Evolutionary conservation across 1,139 yeast species (phyloP), one percentile per base, ranked within the genome.

Genomic region (Scheffersomyces lignicola): DNA sequence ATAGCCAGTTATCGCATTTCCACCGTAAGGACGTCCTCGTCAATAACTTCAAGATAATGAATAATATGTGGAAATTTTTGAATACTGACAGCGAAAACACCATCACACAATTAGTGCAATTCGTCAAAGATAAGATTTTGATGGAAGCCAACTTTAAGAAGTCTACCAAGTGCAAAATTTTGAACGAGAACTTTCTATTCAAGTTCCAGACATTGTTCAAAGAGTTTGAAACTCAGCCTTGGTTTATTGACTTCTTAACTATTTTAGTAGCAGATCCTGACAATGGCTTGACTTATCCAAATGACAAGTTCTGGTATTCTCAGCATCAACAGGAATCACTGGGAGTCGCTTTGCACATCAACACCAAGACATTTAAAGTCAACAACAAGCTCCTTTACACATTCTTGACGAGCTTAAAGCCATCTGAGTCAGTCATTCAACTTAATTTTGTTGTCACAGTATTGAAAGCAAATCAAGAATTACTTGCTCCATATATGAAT

Each of bases 361-460:
- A 77, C 44, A 72, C 70, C 33, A 69, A 64, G 34, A 59, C 62
- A 4, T 83, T 80, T 59, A 75, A 65, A 44, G 65, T 83, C 23
- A 72, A 80, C 48, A 90, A 90, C 55, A 82, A 82, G 49, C 65
- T 83, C 24, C 58, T 89, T 3, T 80, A 79, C 48, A 73, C 81
- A 2, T 59, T 88, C 7, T 53, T 88, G 16, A 78, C 80, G 7
- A 65, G 72, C 17, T 65, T 90, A 44, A 87, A 85, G 50, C 95
- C 97, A 0, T 83, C 92, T 87, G 90, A 85, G 43, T 82, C 84
- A 42, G 71, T 71, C 12, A 46, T 62, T 22, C 95, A 88, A 47
- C 65, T 82, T 38, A 72, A 73, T 24, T 66, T 84, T 18, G 74
- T 74, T 1, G 51, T 78, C 7, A 55, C 62, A n/a, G 71, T 84